Evolutionary conservation across 2,329 filamentous ascomycete species (phyloP), one percentile per base, ranked within the genome.

Genomic region (Colletotrichum sp.): DNA sequence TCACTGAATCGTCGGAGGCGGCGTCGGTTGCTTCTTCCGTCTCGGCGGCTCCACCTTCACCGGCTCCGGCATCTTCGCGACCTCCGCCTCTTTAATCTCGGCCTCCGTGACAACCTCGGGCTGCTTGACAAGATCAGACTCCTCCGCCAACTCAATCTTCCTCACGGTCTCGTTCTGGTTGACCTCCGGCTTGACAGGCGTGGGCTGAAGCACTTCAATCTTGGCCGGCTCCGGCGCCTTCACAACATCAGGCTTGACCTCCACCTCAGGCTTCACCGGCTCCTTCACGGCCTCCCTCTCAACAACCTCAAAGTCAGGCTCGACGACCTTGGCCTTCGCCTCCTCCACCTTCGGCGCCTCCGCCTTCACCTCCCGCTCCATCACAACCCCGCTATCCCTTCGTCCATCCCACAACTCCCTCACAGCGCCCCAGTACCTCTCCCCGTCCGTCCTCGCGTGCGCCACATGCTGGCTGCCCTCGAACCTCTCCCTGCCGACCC

Each of bases 351-450:
- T 59, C 8, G 34, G 24, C 62, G 10, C 9, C 16, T 49, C 67
- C 21, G 24, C 5, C 30, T 26, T 24, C 15, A 26, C 26, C n/a
- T 69, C 28, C 24, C 49, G 18, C 57, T 55, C 10, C 16, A 57
- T 34, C 62, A 34, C 24, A 18, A 18, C 21, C 30, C 12, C 12
- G 26, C 15, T 24, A 7, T 60, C 63, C 34, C 34, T 57, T 16
- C 71, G 64, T 39, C 81, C 84, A 44, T 85, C 81, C 90, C 90
- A 92, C 2, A 85, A 85, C 71, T 87, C 84, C 55, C 79, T 85
- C 4, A 91, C 84, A 24, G 85, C 81, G 6, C 77, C 78, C 90
- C 90, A 92, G 79, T 92, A 92, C 71, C 89, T 83, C 62, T 83
- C 80, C 30, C 82, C 81, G 74, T 91, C 87, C 0, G 79, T 79